phyloP scores from a whole-genome alignment of 2,329 filamentous ascomycete genomes.

The Achaetomium macrosporum region DNA sequence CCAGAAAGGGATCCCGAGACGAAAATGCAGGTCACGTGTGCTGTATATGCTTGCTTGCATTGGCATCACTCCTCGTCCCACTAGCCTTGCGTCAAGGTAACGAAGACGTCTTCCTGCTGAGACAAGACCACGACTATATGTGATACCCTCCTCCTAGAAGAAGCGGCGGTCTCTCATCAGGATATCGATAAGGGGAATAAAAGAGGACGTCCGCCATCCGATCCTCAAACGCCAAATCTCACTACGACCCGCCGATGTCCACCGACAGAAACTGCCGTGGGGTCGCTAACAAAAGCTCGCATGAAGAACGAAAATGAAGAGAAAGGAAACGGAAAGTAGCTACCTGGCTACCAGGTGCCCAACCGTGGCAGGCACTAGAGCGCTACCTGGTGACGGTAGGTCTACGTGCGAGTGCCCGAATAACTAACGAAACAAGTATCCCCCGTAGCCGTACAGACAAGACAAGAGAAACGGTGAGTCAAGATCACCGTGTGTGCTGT shows the following conservation, averaged over 20 bases:
- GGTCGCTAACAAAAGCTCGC: not conserved
- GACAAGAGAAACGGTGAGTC: constrained; percentile 11
- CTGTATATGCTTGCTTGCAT: not conserved
- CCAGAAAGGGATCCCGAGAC: not conserved
- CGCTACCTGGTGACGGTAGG: not conserved
- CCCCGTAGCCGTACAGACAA: constrained; percentile 9
- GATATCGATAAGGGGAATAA: too few relatives aligned
- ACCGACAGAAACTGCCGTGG: not conserved
- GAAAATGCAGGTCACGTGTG: too few relatives aligned
- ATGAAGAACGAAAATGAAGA: not conserved
- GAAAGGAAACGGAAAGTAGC: not conserved
- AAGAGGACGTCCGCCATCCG: too few relatives aligned
- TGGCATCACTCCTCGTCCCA: not conserved
- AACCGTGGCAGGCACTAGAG: not conserved
- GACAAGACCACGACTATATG: too few relatives aligned
- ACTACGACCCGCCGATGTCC: not conserved
- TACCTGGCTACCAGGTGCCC: not conserved
- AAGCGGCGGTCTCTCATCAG: not conserved
- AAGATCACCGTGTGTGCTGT: constrained; percentile 21
- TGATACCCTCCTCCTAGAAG: not conserved
- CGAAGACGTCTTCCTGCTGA: not conserved
- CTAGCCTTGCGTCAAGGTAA: not conserved
- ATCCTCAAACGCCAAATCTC: not conserved
- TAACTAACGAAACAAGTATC: constrained; percentile 3
- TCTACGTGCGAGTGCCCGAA: not conserved